A percentile compares a stretch with the other conserved stretches of the same genome.
phyloP scores from a whole-genome alignment of 352 stramenopile species.

The Globisporangium megalacanthum region DNA sequence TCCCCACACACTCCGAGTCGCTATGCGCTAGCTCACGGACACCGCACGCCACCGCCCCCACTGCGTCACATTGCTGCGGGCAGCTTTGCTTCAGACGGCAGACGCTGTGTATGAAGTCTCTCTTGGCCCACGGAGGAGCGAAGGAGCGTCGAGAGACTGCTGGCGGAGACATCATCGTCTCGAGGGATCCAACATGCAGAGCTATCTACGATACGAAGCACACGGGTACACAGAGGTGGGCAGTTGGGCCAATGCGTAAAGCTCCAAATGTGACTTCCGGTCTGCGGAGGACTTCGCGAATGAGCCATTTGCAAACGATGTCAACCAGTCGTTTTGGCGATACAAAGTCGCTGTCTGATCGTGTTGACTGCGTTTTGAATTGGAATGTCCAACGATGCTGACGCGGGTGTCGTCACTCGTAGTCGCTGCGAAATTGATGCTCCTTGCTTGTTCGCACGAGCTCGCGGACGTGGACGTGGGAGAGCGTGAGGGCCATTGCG shows the following conservation, averaged over 20 bases:
- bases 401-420: neutral
- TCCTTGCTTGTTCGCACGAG: constrained; percentile 1
- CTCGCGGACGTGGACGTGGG: constrained; percentile 21
- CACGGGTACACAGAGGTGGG: too few species aligned
- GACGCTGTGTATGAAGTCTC: constrained; percentile 8
- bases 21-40: constrained; percentile 38
- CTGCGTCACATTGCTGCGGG: constrained; percentile 37
- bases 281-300: too few species aligned
- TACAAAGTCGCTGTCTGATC: too few species aligned
- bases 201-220: neutral
- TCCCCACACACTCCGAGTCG: constrained; percentile 68
- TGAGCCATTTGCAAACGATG: too few species aligned
- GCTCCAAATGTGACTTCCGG: too few species aligned
- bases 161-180: neutral
- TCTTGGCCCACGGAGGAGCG: constrained; percentile 12
- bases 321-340: too few species aligned
- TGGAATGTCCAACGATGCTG: neutral
- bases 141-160: constrained; percentile 11
- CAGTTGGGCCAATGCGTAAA: too few species aligned
- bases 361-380: too few species aligned
- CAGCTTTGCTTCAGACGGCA: constrained; percentile 12
- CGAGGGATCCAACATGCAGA: too few species aligned
- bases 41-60: constrained; percentile 6
- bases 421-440: neutral
- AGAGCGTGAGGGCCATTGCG: constrained; percentile 30